Conservation (phyloP, 1,284 basidiomycete genomes). For the Ganoderma meredithae region DNA sequence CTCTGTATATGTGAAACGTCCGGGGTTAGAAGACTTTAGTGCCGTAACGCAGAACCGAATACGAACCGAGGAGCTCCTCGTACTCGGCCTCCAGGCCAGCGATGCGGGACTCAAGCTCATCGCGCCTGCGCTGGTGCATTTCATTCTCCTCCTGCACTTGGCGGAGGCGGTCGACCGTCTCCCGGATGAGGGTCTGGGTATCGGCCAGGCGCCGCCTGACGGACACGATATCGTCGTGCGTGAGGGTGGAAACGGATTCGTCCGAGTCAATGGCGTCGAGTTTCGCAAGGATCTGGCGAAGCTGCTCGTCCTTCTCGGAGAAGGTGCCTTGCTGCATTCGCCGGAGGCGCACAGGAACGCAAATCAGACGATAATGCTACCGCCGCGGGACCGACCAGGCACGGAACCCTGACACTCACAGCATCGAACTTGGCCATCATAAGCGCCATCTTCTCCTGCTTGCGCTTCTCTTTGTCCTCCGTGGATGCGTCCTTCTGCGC, state of each 20-base stretch:
- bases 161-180: conserved; percentile 89
- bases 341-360: conserved; percentile 2
- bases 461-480: conserved; percentile 98
- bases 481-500: conserved; percentile 86
- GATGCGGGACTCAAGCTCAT: conserved; percentile 89
- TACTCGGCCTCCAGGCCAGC: conserved; percentile 90
- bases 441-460: conserved; percentile 99
- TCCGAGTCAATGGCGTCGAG: conserved; percentile 80
- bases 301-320: conserved; percentile 93
- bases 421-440: conserved; percentile 99
- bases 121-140: conserved; percentile 81
- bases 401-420: conserved; percentile 52
- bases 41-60: conserved; percentile 4
- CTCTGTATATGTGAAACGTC: conserved; percentile 54
- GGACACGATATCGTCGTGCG: conserved; percentile 80
- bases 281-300: conserved; percentile 84
- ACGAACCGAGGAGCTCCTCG: conserved; percentile 90
- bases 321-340: conserved; percentile 77
- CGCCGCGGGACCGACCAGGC: conserved; percentile 18
- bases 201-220: conserved; percentile 91
- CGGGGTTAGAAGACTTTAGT: conserved; percentile 25
- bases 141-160: conserved; percentile 94
- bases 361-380: conserved; percentile 9
- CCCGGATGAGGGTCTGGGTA: conserved; percentile 85
- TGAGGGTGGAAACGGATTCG: conserved; percentile 61